Percentiles rank a stretch among this genome's conserved stretches.
These are phyloP conservation scores for Fistulifera pelliculosa DNA, from an alignment of 108 stramenopile genomes.

Conservation along the genomic window DNA sequence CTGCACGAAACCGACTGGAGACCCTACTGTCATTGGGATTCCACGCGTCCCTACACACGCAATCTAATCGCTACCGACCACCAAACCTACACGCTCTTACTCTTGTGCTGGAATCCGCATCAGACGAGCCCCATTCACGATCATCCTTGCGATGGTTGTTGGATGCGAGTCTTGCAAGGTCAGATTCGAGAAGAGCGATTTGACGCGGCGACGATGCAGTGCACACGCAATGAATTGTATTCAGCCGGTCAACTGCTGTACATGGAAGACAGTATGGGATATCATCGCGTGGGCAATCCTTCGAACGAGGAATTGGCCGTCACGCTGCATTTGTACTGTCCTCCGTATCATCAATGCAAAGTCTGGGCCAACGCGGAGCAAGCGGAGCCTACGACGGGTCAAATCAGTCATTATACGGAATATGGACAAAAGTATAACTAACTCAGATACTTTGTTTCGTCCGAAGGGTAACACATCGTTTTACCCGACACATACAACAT, in stretches of 20 bases:
- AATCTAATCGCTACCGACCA: constrained; percentile 80
- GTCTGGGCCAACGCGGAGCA: constrained; percentile 37
- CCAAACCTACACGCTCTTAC: constrained; percentile 67
- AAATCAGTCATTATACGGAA: no score
- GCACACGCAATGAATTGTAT: constrained; percentile 30
- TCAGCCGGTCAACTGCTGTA: constrained; percentile 40
- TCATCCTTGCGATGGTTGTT: constrained; percentile 87
- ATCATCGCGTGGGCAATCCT: constrained; percentile 81
- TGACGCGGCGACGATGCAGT: constrained; percentile 12
- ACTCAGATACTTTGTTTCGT: no score
- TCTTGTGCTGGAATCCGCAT: constrained; percentile 87
- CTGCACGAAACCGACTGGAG: not conserved
- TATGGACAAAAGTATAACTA: no score
- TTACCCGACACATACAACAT: no score
- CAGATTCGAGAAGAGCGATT: constrained; percentile 56
- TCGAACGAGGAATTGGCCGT: constrained; percentile 28
- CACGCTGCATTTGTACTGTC: constrained; percentile 84
- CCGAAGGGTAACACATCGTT: not conserved
- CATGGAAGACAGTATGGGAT: constrained; percentile 80
- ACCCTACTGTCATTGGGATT: not conserved
- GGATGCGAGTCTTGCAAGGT: constrained; percentile 65
- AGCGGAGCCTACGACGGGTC: no score
- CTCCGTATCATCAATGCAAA: constrained; percentile 71
- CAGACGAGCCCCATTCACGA: constrained; percentile 69
- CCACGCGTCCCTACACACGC: constrained; percentile 45